Percentiles rank a stretch among this genome's conserved stretches.
These are phyloP conservation scores for Mortierella sp. DNA, from an alignment of 371 early-diverging fungal genomes.

Conservation along the genomic window DNA sequence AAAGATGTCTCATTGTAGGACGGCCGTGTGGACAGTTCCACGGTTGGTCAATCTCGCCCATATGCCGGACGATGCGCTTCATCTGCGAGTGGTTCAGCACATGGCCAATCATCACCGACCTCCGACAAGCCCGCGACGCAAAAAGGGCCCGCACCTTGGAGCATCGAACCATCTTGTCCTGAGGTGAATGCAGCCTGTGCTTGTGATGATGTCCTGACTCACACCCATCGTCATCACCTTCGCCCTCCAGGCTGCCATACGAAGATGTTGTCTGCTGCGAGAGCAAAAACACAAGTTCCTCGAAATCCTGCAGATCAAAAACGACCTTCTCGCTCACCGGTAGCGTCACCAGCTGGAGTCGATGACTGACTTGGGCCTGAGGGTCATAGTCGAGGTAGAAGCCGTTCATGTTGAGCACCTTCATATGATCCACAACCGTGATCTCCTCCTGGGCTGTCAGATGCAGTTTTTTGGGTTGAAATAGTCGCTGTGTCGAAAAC, in stretches of 20 bases:
- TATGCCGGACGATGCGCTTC: slow-evolving; percentile 80
- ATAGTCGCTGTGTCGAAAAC: slow-evolving; percentile 78
- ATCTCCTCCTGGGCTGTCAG: slow-evolving; percentile 86
- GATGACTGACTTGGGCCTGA: slow-evolving; percentile 69
- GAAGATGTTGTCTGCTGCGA: slow-evolving; percentile 39
- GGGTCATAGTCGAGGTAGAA: slow-evolving; percentile 78
- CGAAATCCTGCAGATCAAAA: slow-evolving; percentile 68
- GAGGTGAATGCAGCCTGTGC: slow-evolving; percentile 17
- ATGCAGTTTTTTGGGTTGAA: slow-evolving; percentile 72
- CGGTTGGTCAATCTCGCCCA: slow-evolving; percentile 90
- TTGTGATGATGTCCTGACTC: slow-evolving; percentile 11
- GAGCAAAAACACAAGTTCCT: slow-evolving; percentile 46
- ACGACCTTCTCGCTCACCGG: slow-evolving; percentile 74
- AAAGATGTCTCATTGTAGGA: slow-evolving; percentile 93
- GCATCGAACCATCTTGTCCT: slow-evolving; percentile 73
- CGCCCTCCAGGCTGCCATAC: background rate
- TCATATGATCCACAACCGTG: slow-evolving; percentile 81
- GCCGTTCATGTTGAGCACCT: slow-evolving; percentile 83
- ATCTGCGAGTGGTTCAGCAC: slow-evolving; percentile 76
- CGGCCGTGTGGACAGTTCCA: slow-evolving; percentile 99
- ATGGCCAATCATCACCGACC: slow-evolving; percentile 87
- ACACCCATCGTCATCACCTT: background rate
- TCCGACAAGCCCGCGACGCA: slow-evolving; percentile 86
- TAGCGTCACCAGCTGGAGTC: slow-evolving; percentile 74
- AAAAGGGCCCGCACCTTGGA: slow-evolving; percentile 74